phyloP scores from a whole-genome alignment of 805 yeast species.

The Cyberlindnera samutprakarnensis region DNA sequence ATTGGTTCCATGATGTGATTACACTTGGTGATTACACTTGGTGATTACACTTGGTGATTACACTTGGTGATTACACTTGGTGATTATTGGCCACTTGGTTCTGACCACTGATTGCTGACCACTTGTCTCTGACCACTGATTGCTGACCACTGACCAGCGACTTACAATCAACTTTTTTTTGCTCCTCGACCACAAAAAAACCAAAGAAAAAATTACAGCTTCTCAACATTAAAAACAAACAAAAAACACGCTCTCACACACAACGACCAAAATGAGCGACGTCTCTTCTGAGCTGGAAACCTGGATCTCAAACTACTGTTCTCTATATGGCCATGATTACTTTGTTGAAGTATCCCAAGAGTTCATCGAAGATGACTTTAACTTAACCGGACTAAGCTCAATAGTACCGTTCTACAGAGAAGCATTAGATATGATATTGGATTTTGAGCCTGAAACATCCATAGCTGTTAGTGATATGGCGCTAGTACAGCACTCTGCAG shows the following conservation, averaged over 20 bases:
- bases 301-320: constrained; percentile 49
- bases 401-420: constrained; percentile 88
- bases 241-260: background rate
- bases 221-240: no score
- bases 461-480: constrained; percentile 62
- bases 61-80: no score
- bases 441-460: constrained; percentile 52
- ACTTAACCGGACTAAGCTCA: constrained; percentile 79
- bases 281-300: constrained; percentile 36
- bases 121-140: no score
- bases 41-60: no score
- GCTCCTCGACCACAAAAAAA: no score
- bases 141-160: no score
- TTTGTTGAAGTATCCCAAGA: constrained; percentile 89
- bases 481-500: constrained; percentile 82
- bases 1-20: constrained; percentile 11
- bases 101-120: no score
- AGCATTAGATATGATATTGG: constrained; percentile 85
- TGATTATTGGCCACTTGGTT: no score
- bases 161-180: no score
- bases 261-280: constrained; percentile 11
- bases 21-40: no score
- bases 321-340: constrained; percentile 62
- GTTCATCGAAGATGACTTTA: constrained; percentile 94
- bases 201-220: no score